Evolutionary conservation across 768 basidiomycete species (phyloP), one percentile per base, ranked within the genome.

Genomic region (Rhizopogon vesiculosus): DNA sequence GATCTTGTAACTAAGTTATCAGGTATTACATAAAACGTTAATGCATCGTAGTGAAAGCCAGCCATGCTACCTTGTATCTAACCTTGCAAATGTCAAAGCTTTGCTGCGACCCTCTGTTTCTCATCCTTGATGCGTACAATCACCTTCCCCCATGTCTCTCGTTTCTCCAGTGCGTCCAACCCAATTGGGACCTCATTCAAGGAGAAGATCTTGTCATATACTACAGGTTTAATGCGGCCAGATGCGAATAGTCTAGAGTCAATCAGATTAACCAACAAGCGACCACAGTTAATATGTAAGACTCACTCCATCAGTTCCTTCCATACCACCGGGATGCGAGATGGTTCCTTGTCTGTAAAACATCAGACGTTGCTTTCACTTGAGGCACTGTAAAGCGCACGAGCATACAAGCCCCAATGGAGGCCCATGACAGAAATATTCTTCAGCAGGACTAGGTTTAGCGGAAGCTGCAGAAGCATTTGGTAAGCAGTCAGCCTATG

Each of bases 141-240:
- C 0, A 78, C 89, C 66, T 98, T 98, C 0, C 96, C 96, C 91
- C 93, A 98, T 5, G 93, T 95, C 72, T 91, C 82, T 59, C 96
- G 76, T 45, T 75, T 76, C 65, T 94, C 93, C 18, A 98, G 71
- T 25, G 90, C 93, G 13, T 65, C 66, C 49, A 98, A 71, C 1
- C 88, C 96, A 1, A 86, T 82, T 3, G 78, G 71, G 2, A 94
- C 71, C 8, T 69, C 71, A 25, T 89, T 87, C 1, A 98, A 71
- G 0, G 89, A 68, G 69, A 83, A 97, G 1, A 87, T 65, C 49
- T 84, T 78, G 9, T 80, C 73, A 65, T 90, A 98, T 10, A 83
- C 73, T 2, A 92, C 76, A 1, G 93, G 91, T 49, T 79, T 81
- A 12, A 86, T 71, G 54, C 79, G 79, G 5, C 84, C 84, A 5